phyloP scores from a whole-genome alignment of 1,284 basidiomycete species.

The Trametes hirsuta region DNA sequence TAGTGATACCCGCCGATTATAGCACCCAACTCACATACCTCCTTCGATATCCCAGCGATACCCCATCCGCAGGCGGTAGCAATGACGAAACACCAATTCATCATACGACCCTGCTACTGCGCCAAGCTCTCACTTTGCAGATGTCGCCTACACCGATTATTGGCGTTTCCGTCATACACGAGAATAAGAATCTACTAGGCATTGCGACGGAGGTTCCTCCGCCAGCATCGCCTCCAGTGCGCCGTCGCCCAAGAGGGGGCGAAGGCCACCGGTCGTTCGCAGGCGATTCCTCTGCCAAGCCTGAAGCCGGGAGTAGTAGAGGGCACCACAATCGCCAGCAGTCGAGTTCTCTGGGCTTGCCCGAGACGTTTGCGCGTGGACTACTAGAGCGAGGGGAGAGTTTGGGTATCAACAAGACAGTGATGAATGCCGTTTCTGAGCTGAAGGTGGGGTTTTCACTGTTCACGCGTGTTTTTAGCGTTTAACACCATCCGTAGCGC shows the following conservation, averaged over 20 bases:
- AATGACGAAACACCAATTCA: slow-evolving; percentile 40
- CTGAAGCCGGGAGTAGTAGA: slow-evolving; percentile 17
- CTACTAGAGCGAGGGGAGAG: slow-evolving; percentile 77
- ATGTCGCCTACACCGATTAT: slow-evolving; percentile 73
- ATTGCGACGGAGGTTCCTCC: slow-evolving; percentile 70
- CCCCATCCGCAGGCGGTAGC: slow-evolving; percentile 31
- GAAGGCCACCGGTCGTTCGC: slow-evolving; percentile 34
- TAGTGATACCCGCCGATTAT: slow-evolving; percentile 87
- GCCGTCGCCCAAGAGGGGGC: slow-evolving; percentile 37
- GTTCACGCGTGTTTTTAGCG: slow-evolving; percentile 1
- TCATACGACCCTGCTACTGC: slow-evolving; percentile 71
- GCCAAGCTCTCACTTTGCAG: slow-evolving; percentile 81
- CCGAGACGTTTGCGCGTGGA: slow-evolving; percentile 73
- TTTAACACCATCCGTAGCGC: slow-evolving; percentile 48
- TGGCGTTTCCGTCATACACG: slow-evolving; percentile 75
- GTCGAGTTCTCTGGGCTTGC: slow-evolving; percentile 53
- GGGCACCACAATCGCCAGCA: slow-evolving; percentile 42
- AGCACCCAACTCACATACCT: slow-evolving; percentile 81
- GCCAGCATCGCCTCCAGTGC: slow-evolving; percentile 45
- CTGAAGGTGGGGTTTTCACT: slow-evolving; percentile 53
- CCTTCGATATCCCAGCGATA: slow-evolving; percentile 78
- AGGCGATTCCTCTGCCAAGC: slow-evolving; percentile 16
- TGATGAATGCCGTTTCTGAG: slow-evolving; percentile 78
- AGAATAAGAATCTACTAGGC: slow-evolving; percentile 78
- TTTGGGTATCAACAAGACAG: slow-evolving; percentile 77